Conservation (phyloP, 768 basidiomycete species). For the Rhodosporidiobolus odoratus region DNA sequence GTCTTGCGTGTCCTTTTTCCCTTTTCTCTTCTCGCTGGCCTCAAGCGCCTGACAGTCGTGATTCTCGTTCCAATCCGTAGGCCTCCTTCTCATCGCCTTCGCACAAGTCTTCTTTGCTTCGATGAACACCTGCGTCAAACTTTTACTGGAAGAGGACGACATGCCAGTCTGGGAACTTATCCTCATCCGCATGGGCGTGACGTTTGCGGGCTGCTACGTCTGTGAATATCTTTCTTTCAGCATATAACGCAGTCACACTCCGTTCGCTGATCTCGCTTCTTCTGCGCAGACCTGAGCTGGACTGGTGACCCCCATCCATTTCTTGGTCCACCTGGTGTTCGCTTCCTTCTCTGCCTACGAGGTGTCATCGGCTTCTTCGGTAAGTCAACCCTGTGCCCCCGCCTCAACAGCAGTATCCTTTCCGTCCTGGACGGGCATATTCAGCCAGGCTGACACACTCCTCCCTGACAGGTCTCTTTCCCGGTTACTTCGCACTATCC, state of each 20-base stretch:
- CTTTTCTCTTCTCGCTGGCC: background rate
- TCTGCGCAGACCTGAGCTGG: background rate
- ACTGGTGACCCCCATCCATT: slow-evolving; percentile 51
- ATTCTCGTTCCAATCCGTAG: background rate
- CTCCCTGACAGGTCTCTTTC: background rate
- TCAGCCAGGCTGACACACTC: background rate
- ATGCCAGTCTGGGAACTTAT: slow-evolving; percentile 27
- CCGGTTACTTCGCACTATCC: slow-evolving; percentile 60
- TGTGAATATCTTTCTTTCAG: slow-evolving; percentile 2
- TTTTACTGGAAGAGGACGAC: background rate
- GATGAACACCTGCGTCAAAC: slow-evolving; percentile 30
- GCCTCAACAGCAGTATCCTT: too few species aligned
- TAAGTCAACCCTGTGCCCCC: too few species aligned
- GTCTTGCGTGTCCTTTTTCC: background rate
- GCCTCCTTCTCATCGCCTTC: slow-evolving; percentile 20
- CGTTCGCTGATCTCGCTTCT: background rate
- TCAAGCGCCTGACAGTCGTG: background rate
- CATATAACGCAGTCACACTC: background rate
- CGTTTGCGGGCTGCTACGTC: slow-evolving; percentile 8
- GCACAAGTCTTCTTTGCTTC: slow-evolving; percentile 18
- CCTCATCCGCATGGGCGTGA: slow-evolving; percentile 24
- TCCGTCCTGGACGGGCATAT: background rate
- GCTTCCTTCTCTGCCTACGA: slow-evolving; percentile 56
- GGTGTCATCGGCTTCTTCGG: slow-evolving; percentile 73
- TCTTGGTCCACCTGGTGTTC: slow-evolving; percentile 64